Evolutionary conservation across 306 rosid genomes (phyloP).

Genomic region (Mimosa bimucronata): DNA sequence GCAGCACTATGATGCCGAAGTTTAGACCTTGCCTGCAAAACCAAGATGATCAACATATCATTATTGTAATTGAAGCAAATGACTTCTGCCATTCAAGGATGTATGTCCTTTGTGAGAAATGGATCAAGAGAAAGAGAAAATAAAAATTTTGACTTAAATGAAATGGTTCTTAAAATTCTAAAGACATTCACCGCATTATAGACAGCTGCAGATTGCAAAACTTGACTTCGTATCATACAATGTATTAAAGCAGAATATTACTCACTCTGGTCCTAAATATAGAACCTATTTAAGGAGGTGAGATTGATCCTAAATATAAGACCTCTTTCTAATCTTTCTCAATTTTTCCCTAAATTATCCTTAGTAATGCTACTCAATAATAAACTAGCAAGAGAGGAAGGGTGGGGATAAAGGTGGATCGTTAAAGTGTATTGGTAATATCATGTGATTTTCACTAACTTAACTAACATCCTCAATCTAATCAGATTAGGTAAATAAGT

Average conservation of each 20-base stretch:
- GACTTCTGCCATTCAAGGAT: background rate
- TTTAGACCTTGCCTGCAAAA: slow-evolving; percentile 84
- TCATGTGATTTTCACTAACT: no score
- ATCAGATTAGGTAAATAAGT: no score
- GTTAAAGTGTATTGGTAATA: no score
- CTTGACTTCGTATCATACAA: background rate
- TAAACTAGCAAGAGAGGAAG: no score
- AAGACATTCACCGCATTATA: background rate
- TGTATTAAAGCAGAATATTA: slow-evolving; percentile 8
- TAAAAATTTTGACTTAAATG: slow-evolving; percentile 6
- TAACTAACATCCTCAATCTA: no score
- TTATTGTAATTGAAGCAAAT: background rate
- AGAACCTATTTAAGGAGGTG: no score
- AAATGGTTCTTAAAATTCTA: slow-evolving; percentile 7
- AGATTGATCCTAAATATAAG: no score
- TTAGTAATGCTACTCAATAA: no score
- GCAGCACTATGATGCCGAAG: slow-evolving; percentile 99
- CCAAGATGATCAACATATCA: slow-evolving; percentile 28
- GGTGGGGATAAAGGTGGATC: no score
- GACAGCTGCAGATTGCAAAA: slow-evolving; percentile 20
- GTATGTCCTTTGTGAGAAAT: slow-evolving; percentile 3
- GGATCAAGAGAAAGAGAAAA: slow-evolving; percentile 7
- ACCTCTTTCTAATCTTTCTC: no score
- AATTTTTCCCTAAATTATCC: no score
- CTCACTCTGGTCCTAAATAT: no score